Evolutionary conservation across 352 stramenopile genomes (phyloP).

Genomic region (Globisporangium solare): DNA sequence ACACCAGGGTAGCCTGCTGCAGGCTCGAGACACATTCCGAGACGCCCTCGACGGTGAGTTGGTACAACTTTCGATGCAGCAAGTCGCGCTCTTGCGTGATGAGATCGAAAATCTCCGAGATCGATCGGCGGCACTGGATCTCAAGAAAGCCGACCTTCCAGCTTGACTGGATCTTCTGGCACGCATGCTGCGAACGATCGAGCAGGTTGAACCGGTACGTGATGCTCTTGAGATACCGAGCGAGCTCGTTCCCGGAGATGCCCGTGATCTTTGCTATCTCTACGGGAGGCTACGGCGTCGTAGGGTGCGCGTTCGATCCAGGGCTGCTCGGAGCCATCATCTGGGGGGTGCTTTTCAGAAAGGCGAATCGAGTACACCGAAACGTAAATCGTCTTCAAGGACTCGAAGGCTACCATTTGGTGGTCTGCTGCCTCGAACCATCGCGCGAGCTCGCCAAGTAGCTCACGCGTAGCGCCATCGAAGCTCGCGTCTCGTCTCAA

Average conservation of each 20-base stretch:
- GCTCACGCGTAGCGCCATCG: constrained; percentile 25
- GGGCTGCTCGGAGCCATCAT: neutral
- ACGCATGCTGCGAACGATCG: constrained; percentile 50
- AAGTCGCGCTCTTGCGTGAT: constrained; percentile 43
- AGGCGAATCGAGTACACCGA: constrained; percentile 33
- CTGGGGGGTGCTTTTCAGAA: neutral
- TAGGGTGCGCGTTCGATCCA: neutral
- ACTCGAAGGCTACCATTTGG: constrained; percentile 60
- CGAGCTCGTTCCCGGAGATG: constrained; percentile 32
- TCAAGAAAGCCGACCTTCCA: constrained; percentile 76
- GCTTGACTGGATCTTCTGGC: constrained; percentile 59
- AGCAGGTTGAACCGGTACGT: constrained; percentile 29
- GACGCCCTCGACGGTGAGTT: constrained; percentile 30
- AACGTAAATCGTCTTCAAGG: constrained; percentile 39
- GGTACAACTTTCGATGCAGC: constrained; percentile 33
- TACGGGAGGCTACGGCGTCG: neutral
- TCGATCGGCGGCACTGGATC: constrained; percentile 57
- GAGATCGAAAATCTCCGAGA: constrained; percentile 57
- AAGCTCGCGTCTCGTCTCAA: constrained; percentile 39
- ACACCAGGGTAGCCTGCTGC: constrained; percentile 37
- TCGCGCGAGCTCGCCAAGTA: constrained; percentile 25
- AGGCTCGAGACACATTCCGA: constrained; percentile 34
- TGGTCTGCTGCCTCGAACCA: constrained; percentile 49
- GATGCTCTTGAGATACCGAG: constrained; percentile 38
- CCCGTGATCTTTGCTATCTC: constrained; percentile 28